Conservation (phyloP, 176 grass and related monocot species). For the Carex littledalei region DNA sequence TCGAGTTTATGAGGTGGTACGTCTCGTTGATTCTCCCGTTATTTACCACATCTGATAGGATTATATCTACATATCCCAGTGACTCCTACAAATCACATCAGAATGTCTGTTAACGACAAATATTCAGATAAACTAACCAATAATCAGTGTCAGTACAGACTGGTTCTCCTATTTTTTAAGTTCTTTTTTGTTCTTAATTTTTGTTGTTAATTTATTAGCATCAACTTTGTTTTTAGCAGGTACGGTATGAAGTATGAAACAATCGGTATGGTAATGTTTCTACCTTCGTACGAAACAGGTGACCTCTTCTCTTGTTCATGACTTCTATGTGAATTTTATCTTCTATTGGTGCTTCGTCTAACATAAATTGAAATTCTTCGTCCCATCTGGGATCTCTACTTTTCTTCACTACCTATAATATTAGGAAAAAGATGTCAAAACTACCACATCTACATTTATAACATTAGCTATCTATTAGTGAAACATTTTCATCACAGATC, state of each 20-base stretch:
- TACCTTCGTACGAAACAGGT: slow-evolving; percentile 46
- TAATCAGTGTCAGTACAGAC: not conserved
- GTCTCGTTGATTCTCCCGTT: slow-evolving; percentile 75
- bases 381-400: slow-evolving; percentile 88
- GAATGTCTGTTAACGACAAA: too few relatives aligned
- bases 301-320: slow-evolving; percentile 32
- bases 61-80: slow-evolving; percentile 67
- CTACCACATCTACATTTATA: not conserved
- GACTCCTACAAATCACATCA: slow-evolving; percentile 49
- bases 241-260: too few relatives aligned
- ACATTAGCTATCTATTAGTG: not conserved
- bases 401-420: slow-evolving; percentile 64
- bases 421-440: not conserved
- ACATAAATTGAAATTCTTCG: slow-evolving; percentile 78
- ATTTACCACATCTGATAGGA: slow-evolving; percentile 70
- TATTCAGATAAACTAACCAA: too few relatives aligned
- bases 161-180: not conserved
- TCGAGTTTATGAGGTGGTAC: slow-evolving; percentile 89
- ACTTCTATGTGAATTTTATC: slow-evolving; percentile 70
- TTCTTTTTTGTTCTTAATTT: not conserved
- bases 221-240: too few relatives aligned
- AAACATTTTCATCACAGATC: not conserved
- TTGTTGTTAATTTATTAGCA: too few relatives aligned
- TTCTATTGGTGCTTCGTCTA: slow-evolving; percentile 53
- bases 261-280: not conserved